Conservation (phyloP, 2,329 filamentous ascomycete genomes). For the Cladosporium oxysporum region DNA sequence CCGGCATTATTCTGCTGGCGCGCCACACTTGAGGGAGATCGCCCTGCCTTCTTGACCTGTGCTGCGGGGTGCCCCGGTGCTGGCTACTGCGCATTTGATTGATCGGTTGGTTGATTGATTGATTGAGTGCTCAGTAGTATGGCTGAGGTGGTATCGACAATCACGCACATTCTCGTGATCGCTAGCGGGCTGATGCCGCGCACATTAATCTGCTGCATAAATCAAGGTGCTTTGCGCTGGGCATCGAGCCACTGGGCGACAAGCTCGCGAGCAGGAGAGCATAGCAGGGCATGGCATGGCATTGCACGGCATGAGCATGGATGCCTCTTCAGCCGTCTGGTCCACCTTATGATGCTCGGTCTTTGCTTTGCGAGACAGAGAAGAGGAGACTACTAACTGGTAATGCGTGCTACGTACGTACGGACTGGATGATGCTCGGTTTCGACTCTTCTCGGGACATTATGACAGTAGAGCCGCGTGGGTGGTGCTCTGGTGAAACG, state of each 20-base stretch:
- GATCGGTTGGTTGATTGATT: neutral
- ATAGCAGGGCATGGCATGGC: neutral
- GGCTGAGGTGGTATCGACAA: neutral
- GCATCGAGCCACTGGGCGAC: neutral
- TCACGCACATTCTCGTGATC: neutral
- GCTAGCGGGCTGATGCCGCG: slow-evolving; percentile 5
- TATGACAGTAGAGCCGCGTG: neutral
- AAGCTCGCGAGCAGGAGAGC: neutral
- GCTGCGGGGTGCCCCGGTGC: slow-evolving; percentile 4
- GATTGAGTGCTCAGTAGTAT: neutral
- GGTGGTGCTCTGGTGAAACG: slow-evolving; percentile 6
- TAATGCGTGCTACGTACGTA: no score
- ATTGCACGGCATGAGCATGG: neutral
- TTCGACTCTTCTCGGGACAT: slow-evolving; percentile 3
- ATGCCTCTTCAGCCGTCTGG: neutral
- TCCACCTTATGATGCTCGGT: neutral
- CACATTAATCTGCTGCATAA: neutral
- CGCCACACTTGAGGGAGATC: neutral
- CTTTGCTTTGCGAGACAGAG: no score
- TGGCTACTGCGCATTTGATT: no score
- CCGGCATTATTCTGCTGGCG: slow-evolving; percentile 10
- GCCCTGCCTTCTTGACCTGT: neutral
- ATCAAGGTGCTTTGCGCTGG: neutral
- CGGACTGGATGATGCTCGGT: neutral
- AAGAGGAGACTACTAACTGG: no score